Percentiles rank a stretch among this genome's conserved stretches.
Conservation (phyloP, 148 eudicot species). For the Silene uniflora region DNA sequence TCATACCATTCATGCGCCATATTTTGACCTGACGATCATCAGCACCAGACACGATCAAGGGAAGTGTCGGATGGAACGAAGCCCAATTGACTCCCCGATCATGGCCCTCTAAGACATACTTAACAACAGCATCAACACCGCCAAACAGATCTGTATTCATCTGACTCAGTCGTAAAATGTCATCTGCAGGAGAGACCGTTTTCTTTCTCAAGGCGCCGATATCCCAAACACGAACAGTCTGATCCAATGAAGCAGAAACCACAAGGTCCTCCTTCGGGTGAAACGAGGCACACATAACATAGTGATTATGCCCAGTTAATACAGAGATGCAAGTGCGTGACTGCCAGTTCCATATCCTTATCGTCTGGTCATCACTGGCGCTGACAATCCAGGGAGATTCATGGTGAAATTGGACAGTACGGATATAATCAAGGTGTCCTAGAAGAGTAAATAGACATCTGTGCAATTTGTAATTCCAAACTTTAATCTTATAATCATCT, state of each 20-base stretch:
- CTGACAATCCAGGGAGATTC: conserved; percentile 54
- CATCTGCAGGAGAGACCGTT: conserved; percentile 84
- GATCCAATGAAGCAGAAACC: conserved; percentile 94
- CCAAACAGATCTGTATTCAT: conserved; percentile 91
- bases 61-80: conserved; percentile 82
- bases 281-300: conserved; percentile 85
- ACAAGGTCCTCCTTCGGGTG: conserved; percentile 97
- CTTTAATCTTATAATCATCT: conserved; percentile 41
- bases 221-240: conserved; percentile 88
- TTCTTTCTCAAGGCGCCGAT: conserved; percentile 88
- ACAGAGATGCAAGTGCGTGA: conserved; percentile 86
- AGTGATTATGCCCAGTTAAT: conserved; percentile 78
- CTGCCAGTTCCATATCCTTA: conserved; percentile 97
- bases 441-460: conserved; percentile 74
- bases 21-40: conserved; percentile 83
- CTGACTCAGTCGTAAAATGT: conserved; percentile 73
- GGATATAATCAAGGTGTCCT: conserved; percentile 57
- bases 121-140: conserved; percentile 75
- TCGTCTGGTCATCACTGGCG: conserved; percentile 57
- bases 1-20: conserved; percentile 82
- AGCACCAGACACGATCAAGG: conserved; percentile 73
- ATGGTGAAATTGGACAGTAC: conserved; percentile 52
- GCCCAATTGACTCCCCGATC: conserved; percentile 99
- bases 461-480: conserved; percentile 73
- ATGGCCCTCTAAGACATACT: conserved; percentile 92